Evolutionary conservation across 2,329 filamentous ascomycete species (phyloP), one percentile per base, ranked within the genome.

Genomic region (Mariannaea sp.): DNA sequence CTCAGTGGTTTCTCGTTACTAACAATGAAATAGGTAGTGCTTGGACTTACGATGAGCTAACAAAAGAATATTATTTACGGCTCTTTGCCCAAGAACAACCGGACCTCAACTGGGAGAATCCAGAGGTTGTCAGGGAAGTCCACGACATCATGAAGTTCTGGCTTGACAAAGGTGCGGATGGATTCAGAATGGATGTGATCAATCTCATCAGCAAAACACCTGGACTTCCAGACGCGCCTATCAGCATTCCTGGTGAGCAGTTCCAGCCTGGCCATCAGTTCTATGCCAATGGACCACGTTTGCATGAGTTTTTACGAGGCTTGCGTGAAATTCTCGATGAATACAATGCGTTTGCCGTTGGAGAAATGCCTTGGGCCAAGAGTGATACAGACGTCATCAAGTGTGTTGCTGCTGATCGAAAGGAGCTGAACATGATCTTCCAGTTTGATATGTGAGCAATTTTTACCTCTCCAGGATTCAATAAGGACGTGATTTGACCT

Each of bases 61-160:
- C 85, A 0, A 76, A 79, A 42, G 84, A 90, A 69, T 90, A 88
- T 68, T 90, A 88, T 62, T 80, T 90, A 1, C 82, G 86, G 55
- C 75, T 92, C 7, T 92, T 89, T 67, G 82, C 84, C 4, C 78
- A 79, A 2, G 82, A 87, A 54, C 88, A 91, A 65, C 88, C 89
- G 0, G 89, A 92, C 61, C 77, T 92, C 10, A 92, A 92, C 70
- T 92, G 88, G 87, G 86, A 91, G 61, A 86, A 86, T 53, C 75
- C 78, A 0, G 82, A 81, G 1, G 81, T 87, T 0, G 79, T 87
- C 5, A 71, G 80, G 35, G 88, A 87, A 0, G 83, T 90, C 7
- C 86, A 89, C 67, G 77, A 86, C 38, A 77, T 80, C 76, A 57
- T 61, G 2, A 40, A 80, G 5, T 92, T 91, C 68, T 92, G 89